A percentile compares a stretch with the other conserved stretches of the same genome.
Evolutionary conservation across 1,284 basidiomycete genomes (phyloP).

Genomic region (Leucoagaricus sp.): DNA sequence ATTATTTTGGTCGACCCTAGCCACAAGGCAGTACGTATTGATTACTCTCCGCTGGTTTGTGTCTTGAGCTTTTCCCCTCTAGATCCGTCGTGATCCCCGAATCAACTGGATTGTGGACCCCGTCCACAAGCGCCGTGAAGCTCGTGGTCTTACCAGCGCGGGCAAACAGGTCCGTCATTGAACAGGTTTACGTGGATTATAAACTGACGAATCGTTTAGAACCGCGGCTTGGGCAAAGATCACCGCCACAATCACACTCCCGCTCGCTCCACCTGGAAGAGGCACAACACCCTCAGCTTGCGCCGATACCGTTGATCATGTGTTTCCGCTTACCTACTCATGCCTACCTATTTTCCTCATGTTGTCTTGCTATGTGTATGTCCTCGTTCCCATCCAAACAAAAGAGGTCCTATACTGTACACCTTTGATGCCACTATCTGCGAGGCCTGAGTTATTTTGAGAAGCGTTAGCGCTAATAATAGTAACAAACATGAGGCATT

Average conservation of each 20-base stretch:
- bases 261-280: constrained; percentile 92
- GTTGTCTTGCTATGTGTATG: constrained; percentile 22
- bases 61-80: constrained; percentile 6
- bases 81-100: constrained; percentile 93
- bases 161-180: constrained; percentile 80
- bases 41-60: constrained; percentile 12
- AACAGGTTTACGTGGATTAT: not conserved
- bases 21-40: constrained; percentile 81
- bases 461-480: constrained; percentile 2
- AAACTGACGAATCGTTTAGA: constrained; percentile 44
- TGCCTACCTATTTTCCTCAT: constrained; percentile 17
- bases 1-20: constrained; percentile 96
- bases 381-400: constrained; percentile 4
- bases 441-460: not conserved
- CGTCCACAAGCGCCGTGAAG: constrained; percentile 98
- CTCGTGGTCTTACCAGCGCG: constrained; percentile 94
- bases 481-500: constrained; percentile 2
- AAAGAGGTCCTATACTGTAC: constrained; percentile 8
- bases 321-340: constrained; percentile 25
- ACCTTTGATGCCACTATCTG: not conserved
- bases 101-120: constrained; percentile 99
- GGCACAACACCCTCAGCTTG: constrained; percentile 97
- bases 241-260: constrained; percentile 94
- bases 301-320: constrained; percentile 90
- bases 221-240: constrained; percentile 95